Base-by-base conservation (phyloP, 352 stramenopile species). In the Phytopythium boreale region DNA sequence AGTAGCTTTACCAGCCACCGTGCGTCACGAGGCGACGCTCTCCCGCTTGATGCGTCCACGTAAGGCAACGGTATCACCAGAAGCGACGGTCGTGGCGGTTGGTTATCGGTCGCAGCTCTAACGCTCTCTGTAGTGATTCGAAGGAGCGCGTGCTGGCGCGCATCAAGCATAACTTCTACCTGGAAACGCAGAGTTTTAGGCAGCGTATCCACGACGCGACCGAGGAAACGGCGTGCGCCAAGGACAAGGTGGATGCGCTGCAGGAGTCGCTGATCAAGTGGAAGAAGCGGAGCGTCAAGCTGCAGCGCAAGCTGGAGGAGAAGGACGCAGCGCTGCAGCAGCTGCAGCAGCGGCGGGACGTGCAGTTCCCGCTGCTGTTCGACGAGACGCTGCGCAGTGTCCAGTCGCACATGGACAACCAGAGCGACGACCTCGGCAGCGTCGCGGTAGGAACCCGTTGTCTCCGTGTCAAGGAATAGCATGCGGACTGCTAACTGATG, bases 381-480 rank as follows among this genome's bases (percentile, higher is more conserved):
- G 69, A 83, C 57, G 82, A 91, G 56, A 89, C 82, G 5, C 81
- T 92, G 70, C 74, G 76, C 46, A 82, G 66, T 66, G 61, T 92
- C 14, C 75, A 80, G 9, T 70, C 68, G 11, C 59, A 84, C 20
- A 71, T 87, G 62, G 55, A 67, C n/a, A 70, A 78, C 22, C 57
- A 82, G 17, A 69, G 58, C 1, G 65, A 76, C 27, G 55, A 61
- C n/a, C 43, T 31, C 41, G 37, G 24, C 12, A 68, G 27, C 31
- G 37, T 58, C 6, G 41, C 56, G 62, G 73, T 79, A 63, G 22
- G 29, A 24, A 20, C 60, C 7, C 7, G 29, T 34, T 34, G 29
- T n/a, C n/a, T n/a, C n/a, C n/a, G n/a, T n/a, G n/a, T n/a, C n/a
- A n/a, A n/a, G n/a, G n/a, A n/a, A n/a, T n/a, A n/a, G n/a, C n/a